Evolutionary conservation across 2,329 filamentous ascomycete genomes (phyloP).

Genomic region (Purpureocillium lavendulum): DNA sequence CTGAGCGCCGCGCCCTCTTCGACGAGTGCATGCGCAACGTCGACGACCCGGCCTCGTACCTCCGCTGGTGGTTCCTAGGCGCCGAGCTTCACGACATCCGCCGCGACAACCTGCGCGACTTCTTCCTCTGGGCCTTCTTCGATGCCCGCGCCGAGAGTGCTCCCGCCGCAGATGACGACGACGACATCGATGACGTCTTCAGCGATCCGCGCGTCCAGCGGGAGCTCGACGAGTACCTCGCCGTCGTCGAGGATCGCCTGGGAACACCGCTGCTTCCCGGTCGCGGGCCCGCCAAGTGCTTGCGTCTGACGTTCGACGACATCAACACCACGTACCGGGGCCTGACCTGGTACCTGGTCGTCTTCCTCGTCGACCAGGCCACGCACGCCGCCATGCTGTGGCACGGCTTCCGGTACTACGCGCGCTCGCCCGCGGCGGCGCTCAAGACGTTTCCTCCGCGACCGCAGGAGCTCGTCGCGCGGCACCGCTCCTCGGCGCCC

Average conservation of each 20-base stretch:
- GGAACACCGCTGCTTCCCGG: conserved; percentile 44
- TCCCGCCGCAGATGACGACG: conserved; percentile 17
- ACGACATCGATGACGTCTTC: conserved; percentile 15
- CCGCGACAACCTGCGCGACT: conserved; percentile 60
- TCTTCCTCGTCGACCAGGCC: conserved; percentile 45
- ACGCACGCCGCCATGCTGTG: conserved; percentile 36
- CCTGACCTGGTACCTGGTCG: conserved; percentile 54
- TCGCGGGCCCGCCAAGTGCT: conserved; percentile 42
- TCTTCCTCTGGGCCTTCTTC: conserved; percentile 60
- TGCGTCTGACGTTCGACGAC: conserved; percentile 59
- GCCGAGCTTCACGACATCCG: conserved; percentile 48
- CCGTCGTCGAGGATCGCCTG: conserved; percentile 43
- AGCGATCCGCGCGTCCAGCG: conserved; percentile 15
- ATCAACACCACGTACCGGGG: conserved; percentile 53
- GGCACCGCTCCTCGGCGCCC: conserved; percentile 36
- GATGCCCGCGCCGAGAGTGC: too few relatives aligned
- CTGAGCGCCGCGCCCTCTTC: conserved; percentile 48
- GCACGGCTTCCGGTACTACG: conserved; percentile 44
- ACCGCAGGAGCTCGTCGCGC: conserved; percentile 37
- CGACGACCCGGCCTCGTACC: conserved; percentile 44
- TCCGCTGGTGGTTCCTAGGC: conserved; percentile 59
- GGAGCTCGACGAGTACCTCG: conserved; percentile 39
- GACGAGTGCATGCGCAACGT: conserved; percentile 45
- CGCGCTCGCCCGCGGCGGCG: conserved; percentile 18
- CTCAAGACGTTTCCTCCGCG: conserved; percentile 49